Evolutionary conservation across 768 basidiomycete species (phyloP), one percentile per base, ranked within the genome.

Genomic region (Agaricus sinodeliciosus): DNA sequence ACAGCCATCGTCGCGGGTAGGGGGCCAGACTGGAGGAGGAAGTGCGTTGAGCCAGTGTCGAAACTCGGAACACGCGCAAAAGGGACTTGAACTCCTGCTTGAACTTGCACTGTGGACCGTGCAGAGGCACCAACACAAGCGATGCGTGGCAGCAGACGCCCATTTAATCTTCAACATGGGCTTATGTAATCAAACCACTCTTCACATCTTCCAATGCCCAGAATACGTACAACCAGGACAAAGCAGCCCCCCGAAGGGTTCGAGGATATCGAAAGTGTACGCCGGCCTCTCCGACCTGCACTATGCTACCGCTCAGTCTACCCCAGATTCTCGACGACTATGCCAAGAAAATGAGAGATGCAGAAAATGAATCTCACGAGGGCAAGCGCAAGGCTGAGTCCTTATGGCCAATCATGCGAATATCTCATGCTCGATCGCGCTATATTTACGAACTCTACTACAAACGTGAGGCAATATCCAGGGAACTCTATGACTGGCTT

Each of bases 381-480:
- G 96, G 96, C 57, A 98, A 99, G 68, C 90, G 94, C 66, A 93
- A 89, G 69, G 81, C 86, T 22, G 92, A 94, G 71, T 88, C 88
- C 4, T 68, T 93, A 36, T 94, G 96, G 95, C 93, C 95, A 40
- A 96, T 99, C 56, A 98, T 98, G 94, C 85, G 93, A 34, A 93
- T 98, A 64, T 89, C 92, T 16, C 96, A 99, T 70, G 87, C 94
- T 9, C 86, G 96, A 37, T 95, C 94, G 42, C 78, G 93, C 59
- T 97, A 97, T 69, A 91, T 99, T 54, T 98, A 98, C 63, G 96
- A 99, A 69, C 78, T 98, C 56, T 98, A 96, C 72, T 97, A 98
- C 75, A 95, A 97, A 72, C 87, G 94, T 35, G 95, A 98, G 70
- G 92, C 94, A 9, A 90, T 99, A 63, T 87, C 86, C 62, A 82